Evolutionary conservation across 331 rosid genomes (phyloP).

Genomic region (Erythrophleum ivorense): DNA sequence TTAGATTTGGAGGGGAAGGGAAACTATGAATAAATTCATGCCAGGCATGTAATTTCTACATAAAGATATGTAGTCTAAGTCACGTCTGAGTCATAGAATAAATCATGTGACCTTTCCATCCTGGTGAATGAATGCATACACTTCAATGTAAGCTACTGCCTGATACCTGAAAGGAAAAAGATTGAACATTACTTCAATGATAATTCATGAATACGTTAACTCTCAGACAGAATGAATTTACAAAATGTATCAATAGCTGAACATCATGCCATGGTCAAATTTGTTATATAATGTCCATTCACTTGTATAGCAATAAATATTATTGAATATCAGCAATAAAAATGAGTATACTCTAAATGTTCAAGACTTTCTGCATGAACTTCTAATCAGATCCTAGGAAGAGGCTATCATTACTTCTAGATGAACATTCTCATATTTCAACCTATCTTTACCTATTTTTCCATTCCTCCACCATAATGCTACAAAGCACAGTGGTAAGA

Average conservation of each 20-base stretch:
- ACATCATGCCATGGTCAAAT: not conserved
- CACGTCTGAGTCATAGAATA: constrained; percentile 38
- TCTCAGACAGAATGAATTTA: constrained; percentile 1
- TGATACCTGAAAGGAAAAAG: constrained; percentile 76
- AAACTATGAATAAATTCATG: constrained; percentile 32
- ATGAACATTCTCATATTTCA: not conserved
- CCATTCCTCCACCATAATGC: not conserved
- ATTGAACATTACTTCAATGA: constrained; percentile 30
- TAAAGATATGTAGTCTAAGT: too few species aligned
- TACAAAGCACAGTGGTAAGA: not conserved
- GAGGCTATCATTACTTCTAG: constrained; percentile 5
- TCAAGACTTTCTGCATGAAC: not conserved
- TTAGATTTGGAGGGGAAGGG: not conserved
- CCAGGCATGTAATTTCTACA: constrained; percentile 32
- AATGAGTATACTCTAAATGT: not conserved
- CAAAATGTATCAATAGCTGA: constrained; percentile 16
- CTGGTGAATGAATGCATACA: constrained; percentile 93
- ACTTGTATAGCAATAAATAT: not conserved
- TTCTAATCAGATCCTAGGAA: not conserved
- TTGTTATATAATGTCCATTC: not conserved
- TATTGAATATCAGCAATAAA: not conserved
- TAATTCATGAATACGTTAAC: constrained; percentile 22
- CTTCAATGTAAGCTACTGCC: constrained; percentile 97
- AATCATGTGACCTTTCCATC: constrained; percentile 83
- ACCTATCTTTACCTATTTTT: not conserved